phyloP scores from a whole-genome alignment of 495 filamentous ascomycete genomes.

The Lepidopterella palustris region DNA sequence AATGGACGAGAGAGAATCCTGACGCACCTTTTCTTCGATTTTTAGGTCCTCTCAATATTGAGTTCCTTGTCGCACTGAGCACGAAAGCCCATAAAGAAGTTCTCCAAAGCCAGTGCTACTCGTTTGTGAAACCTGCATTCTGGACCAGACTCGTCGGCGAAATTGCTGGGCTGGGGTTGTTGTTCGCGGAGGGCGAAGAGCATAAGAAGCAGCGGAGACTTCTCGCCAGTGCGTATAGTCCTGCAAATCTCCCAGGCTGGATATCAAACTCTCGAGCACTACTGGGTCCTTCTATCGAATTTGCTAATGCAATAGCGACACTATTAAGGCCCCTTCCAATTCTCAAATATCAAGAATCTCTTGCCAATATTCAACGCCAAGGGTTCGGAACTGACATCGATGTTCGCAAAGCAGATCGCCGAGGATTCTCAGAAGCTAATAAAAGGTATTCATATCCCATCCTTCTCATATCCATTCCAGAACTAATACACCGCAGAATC shows the following conservation, averaged over 20 bases:
- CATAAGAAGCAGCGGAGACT: constrained; percentile 48
- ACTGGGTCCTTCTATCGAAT: too few species aligned
- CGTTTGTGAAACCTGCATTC: constrained; percentile 63
- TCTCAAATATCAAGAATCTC: constrained; percentile 11
- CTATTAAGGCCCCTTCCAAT: constrained; percentile 6
- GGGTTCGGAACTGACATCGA: background rate
- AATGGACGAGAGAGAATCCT: constrained; percentile 65
- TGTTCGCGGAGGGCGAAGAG: constrained; percentile 77
- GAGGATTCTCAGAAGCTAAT: background rate
- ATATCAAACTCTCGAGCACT: background rate
- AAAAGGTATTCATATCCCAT: background rate
- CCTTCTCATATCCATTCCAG: background rate
- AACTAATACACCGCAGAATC: constrained; percentile 31
- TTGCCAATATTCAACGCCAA: constrained; percentile 8
- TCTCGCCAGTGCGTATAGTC: constrained; percentile 1
- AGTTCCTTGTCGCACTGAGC: constrained; percentile 59
- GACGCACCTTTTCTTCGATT: constrained; percentile 80
- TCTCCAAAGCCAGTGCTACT: constrained; percentile 62
- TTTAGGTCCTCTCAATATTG: constrained; percentile 56
- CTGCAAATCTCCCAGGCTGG: background rate
- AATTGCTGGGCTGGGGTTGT: constrained; percentile 65
- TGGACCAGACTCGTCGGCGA: constrained; percentile 51
- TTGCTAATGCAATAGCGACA: too few species aligned
- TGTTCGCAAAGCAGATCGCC: background rate
- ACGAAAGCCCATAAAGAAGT: constrained; percentile 54